Base-by-base conservation (phyloP, 805 yeast species). In the Lipomyces yamadae region DNA sequence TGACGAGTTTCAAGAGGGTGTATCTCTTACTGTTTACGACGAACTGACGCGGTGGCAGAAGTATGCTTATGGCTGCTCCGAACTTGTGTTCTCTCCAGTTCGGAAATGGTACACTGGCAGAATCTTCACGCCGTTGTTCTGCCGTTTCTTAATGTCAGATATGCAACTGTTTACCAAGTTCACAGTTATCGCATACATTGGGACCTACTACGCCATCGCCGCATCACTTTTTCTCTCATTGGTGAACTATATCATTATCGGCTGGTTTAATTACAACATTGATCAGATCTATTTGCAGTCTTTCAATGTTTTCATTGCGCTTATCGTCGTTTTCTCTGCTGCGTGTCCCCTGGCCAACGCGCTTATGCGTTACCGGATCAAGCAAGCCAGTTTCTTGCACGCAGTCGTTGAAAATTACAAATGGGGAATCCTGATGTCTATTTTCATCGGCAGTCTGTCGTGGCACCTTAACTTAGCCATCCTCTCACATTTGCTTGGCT, bases 11-110 rank as follows among this genome's bases (percentile, higher is more conserved):
- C 39, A 57, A 52, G 65, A 62, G 32, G 65, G 65, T 11, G 65
- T 62, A 11, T 62, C 65, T n/a, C 62, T 62, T 30, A 62, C 65
- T 18, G 65, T 62, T 4, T 57, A 60, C 29, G 65, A 62, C 35
- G 65, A 62, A 45, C 32, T 62, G 10, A 42, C 56, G n/a, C 55
- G 65, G 35, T 62, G 65, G 65, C 55, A 62, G 64, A 62, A 62
- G 33, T 62, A 62, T 32, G 65, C 65, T 13, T 62, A 62, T 33
- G 65, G 65, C 32, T 60, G 64, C 15, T 45, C 57, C 32, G 65
- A 62, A 56, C 63, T 62, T 11, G 29, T 62, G 56, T 62, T 62
- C 52, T n/a, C 15, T 29, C 65, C 65, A 4, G 61, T 62, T 18
- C 32, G 24, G 5, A 5, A 56, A 10, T 62, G 65, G 65, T 45